Percentiles rank a stretch among this genome's conserved stretches.
Evolutionary conservation across 306 rosid species (phyloP).

Genomic region (Rosa chinensis): DNA sequence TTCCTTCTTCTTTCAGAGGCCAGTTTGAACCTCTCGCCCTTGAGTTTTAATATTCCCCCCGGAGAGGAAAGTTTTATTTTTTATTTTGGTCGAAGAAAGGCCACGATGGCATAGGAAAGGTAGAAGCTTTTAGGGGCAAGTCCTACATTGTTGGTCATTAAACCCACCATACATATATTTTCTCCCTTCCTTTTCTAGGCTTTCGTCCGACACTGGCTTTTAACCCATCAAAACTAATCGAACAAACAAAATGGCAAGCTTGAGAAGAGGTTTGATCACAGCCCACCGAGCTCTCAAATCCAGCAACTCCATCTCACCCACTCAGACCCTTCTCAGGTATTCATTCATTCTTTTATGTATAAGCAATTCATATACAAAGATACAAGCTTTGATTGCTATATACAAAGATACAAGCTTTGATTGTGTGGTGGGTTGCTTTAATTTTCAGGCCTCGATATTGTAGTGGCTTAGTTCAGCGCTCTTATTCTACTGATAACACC

Average conservation of each 20-base stretch:
- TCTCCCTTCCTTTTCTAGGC: background rate
- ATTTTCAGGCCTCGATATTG: constrained; percentile 27
- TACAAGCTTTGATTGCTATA: background rate
- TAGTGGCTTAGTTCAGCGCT: constrained; percentile 17
- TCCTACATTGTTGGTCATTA: background rate
- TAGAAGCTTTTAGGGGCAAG: background rate
- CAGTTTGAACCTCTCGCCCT: no score
- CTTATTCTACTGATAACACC: constrained; percentile 12
- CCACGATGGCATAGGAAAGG: constrained; percentile 11
- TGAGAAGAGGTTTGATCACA: constrained; percentile 36
- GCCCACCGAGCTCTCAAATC: constrained; percentile 38
- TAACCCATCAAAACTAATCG: background rate
- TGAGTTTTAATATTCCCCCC: no score
- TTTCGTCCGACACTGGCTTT: background rate
- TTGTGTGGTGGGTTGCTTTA: background rate
- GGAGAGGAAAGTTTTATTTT: no score
- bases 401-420: background rate
- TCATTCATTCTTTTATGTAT: background rate
- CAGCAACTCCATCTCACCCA: background rate
- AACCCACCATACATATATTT: background rate
- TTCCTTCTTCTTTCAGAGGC: no score
- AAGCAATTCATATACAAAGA: background rate
- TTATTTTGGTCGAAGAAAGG: background rate
- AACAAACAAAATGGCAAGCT: constrained; percentile 37
- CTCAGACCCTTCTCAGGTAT: constrained; percentile 25